Conservation (phyloP, 352 stramenopile genomes). For the Globisporangium lucens region DNA sequence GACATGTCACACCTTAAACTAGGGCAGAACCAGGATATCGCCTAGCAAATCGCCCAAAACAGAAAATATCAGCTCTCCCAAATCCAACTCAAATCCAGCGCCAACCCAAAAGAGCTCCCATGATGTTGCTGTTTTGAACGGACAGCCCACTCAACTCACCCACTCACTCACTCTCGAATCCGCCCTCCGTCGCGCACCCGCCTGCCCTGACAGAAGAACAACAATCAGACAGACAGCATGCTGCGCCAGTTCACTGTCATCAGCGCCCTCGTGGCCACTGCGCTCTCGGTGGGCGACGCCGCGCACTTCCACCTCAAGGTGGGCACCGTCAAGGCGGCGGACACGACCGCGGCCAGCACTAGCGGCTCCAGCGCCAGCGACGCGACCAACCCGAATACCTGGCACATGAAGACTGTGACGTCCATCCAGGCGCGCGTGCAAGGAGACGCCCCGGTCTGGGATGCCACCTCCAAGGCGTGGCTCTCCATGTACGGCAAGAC, state of each 20-base stretch:
- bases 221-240: slow-evolving; percentile 2
- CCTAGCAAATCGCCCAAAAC: background rate
- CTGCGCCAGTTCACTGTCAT: slow-evolving; percentile 16
- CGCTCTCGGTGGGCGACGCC: slow-evolving; percentile 16
- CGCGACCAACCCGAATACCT: slow-evolving; percentile 10
- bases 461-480: slow-evolving; percentile 28
- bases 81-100: background rate
- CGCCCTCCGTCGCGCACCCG: background rate
- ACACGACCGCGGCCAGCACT: background rate
- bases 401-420: slow-evolving; percentile 42
- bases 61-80: background rate
- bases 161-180: background rate
- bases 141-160: background rate
- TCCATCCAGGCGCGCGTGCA: slow-evolving; percentile 61
- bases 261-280: slow-evolving; percentile 14
- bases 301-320: slow-evolving; percentile 20
- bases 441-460: slow-evolving; percentile 38
- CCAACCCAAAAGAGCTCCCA: background rate
- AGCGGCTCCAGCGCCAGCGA: background rate
- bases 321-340: slow-evolving; percentile 3
- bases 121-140: background rate
- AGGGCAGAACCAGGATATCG: background rate
- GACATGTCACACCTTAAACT: background rate
- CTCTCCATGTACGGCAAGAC: slow-evolving; percentile 27
- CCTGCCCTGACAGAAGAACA: background rate